Percentiles rank a stretch among this genome's conserved stretches.
Conservation (phyloP, 2,329 filamentous ascomycete genomes). For the Passalora sequoiae region DNA sequence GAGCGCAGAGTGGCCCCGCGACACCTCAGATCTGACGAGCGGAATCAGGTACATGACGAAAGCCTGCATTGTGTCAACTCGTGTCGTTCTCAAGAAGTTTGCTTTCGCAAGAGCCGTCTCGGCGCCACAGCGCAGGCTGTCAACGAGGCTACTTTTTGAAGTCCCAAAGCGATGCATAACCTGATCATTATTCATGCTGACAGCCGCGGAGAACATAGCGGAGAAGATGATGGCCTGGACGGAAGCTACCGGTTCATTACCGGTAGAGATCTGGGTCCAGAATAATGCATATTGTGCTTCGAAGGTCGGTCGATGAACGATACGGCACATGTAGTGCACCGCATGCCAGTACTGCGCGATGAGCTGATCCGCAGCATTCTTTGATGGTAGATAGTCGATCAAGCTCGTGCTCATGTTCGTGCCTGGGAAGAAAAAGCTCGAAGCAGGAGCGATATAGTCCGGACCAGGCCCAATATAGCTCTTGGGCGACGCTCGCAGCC, state of each 20-base stretch:
- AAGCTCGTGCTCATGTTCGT: conserved; percentile 47
- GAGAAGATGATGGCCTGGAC: conserved; percentile 66
- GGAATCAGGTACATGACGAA: conserved; percentile 75
- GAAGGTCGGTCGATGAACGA: conserved; percentile 61
- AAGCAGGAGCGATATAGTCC: conserved; percentile 63
- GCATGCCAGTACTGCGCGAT: conserved; percentile 62
- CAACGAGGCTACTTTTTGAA: conserved; percentile 53
- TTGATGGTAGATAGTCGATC: conserved; percentile 57
- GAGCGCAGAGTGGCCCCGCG: conserved; percentile 66
- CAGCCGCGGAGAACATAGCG: conserved; percentile 62
- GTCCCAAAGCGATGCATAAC: conserved; percentile 52
- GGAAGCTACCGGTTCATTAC: conserved; percentile 58
- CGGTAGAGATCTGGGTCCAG: conserved; percentile 57
- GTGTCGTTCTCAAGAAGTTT: conserved; percentile 66
- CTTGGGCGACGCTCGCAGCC: conserved; percentile 29
- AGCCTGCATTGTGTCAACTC: conserved; percentile 69
- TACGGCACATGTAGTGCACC: conserved; percentile 60
- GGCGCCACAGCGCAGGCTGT: conserved; percentile 60
- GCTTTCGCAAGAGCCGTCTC: conserved; percentile 64
- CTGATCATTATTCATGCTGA: conserved; percentile 58
- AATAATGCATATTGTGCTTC: conserved; percentile 60
- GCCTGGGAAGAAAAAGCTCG: conserved; percentile 60
- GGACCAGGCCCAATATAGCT: conserved; percentile 59
- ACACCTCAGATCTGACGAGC: conserved; percentile 66
- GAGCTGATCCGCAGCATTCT: conserved; percentile 55